Percentiles rank a stretch among this genome's conserved stretches.
These are phyloP conservation scores for Schizonepeta tenuifolia DNA, from an alignment of 257 asterid genomes.

Conservation along the genomic window DNA sequence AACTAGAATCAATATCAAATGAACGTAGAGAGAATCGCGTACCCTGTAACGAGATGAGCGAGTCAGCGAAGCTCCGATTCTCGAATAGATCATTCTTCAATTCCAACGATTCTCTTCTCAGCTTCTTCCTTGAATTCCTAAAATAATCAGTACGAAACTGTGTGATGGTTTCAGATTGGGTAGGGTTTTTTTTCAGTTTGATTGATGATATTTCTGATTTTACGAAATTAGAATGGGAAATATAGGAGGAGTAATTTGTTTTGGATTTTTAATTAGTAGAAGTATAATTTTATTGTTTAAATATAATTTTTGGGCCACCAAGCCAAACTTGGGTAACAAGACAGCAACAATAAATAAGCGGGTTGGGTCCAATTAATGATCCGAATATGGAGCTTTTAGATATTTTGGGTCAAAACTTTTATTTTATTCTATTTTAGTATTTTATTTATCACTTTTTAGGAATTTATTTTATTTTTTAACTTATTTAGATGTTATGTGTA, in stretches of 20 bases:
- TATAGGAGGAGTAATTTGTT: neutral
- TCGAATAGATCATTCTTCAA: constrained; percentile 57
- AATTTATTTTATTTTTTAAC: neutral
- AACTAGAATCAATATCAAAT: constrained; percentile 4
- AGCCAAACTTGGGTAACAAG: constrained; percentile 37
- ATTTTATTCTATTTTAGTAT: neutral
- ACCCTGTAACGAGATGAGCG: constrained; percentile 66
- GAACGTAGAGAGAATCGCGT: constrained; percentile 26
- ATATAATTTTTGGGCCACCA: constrained; percentile 2
- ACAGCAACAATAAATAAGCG: constrained; percentile 9
- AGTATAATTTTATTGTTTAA: neutral
- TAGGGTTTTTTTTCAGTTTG: constrained; percentile 1
- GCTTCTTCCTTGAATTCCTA: neutral
- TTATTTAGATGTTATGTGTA: neutral
- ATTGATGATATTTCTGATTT: constrained; percentile 10
- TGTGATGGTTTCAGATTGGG: neutral
- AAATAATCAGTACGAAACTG: neutral
- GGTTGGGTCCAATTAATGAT: constrained; percentile 28
- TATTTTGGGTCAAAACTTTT: neutral
- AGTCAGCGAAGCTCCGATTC: constrained; percentile 51
- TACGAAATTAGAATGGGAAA: neutral
- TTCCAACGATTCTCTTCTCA: constrained; percentile 2
- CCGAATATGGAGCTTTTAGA: neutral
- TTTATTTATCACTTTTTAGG: neutral
- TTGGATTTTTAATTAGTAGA: neutral